phyloP scores from a whole-genome alignment of 352 stramenopile genomes.

The Pythium folliculosum region DNA sequence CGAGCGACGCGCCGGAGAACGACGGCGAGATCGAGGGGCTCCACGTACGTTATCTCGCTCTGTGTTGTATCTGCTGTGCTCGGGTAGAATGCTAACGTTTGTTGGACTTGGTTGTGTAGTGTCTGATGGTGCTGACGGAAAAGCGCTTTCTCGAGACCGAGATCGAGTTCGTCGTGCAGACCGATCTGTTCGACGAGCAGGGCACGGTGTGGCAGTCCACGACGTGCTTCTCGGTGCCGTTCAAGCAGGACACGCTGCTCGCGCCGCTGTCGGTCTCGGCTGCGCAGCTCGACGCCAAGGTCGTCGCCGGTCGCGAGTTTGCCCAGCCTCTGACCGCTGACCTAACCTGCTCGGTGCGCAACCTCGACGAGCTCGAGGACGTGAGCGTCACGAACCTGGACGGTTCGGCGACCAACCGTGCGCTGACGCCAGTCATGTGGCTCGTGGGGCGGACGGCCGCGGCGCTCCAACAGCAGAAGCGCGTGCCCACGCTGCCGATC shows the following conservation, averaged over 20 bases:
- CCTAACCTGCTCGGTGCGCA: constrained; percentile 48
- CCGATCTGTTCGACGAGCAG: constrained; percentile 70
- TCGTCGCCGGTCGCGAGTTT: constrained; percentile 28
- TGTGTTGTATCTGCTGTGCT: not conserved
- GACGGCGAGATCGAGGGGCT: constrained; percentile 27
- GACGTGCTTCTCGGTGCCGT: constrained; percentile 61
- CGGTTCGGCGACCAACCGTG: constrained; percentile 22
- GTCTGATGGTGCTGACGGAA: constrained; percentile 73
- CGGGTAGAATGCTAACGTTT: too few species aligned
- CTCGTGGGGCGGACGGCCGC: constrained; percentile 46
- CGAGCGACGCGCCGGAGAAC: not conserved
- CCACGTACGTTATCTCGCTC: constrained; percentile 34
- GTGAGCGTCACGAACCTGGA: constrained; percentile 54
- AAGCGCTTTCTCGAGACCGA: constrained; percentile 71
- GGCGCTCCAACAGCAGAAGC: constrained; percentile 48
- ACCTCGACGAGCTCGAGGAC: constrained; percentile 54
- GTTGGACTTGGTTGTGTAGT: constrained; percentile 33
- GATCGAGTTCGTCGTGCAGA: constrained; percentile 77
- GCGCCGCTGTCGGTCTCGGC: constrained; percentile 48
- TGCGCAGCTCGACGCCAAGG: constrained; percentile 40
- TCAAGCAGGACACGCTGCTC: constrained; percentile 57
- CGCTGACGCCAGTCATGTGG: constrained; percentile 56
- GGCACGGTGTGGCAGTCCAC: constrained; percentile 80
- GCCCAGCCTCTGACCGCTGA: constrained; percentile 23
- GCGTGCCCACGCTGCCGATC: constrained; percentile 52